Conservation (phyloP, 805 yeast genomes). For the Suhomyces vadensis region DNA sequence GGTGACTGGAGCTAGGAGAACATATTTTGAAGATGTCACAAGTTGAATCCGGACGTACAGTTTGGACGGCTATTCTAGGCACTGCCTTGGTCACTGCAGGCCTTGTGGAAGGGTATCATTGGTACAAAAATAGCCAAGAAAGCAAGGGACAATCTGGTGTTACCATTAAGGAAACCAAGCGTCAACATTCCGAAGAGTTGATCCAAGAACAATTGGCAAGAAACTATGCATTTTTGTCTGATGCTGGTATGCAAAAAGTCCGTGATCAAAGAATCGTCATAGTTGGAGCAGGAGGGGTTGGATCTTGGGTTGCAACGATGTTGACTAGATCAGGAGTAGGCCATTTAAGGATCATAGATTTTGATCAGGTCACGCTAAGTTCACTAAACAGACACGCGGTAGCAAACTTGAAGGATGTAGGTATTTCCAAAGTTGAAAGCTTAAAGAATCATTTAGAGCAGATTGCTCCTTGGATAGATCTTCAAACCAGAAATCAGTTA, state of each 20-base stretch:
- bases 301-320: slow-evolving; percentile 94
- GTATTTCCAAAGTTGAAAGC: slow-evolving; percentile 84
- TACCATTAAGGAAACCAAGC: slow-evolving; percentile 7
- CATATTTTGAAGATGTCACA: background rate
- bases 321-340: slow-evolving; percentile 88
- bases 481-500: slow-evolving; percentile 74
- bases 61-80: slow-evolving; percentile 20
- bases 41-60: background rate
- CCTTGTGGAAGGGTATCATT: slow-evolving; percentile 37
- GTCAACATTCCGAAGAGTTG: slow-evolving; percentile 56
- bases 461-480: slow-evolving; percentile 92
- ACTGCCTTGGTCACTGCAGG: slow-evolving; percentile 37
- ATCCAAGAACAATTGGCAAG: slow-evolving; percentile 91
- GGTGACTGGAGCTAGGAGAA: background rate
- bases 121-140: slow-evolving; percentile 11
- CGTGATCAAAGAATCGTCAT: slow-evolving; percentile 73
- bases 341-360: slow-evolving; percentile 78
- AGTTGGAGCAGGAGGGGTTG: slow-evolving; percentile 97
- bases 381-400: slow-evolving; percentile 93
- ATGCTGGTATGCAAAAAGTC: slow-evolving; percentile 74
- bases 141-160: slow-evolving; percentile 3
- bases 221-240: slow-evolving; percentile 88
- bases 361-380: slow-evolving; percentile 92
- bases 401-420: slow-evolving; percentile 90
- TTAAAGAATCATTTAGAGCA: slow-evolving; percentile 63